Base-by-base conservation (phyloP, 495 filamentous ascomycete genomes). In the Hypoxylon intermedium region DNA sequence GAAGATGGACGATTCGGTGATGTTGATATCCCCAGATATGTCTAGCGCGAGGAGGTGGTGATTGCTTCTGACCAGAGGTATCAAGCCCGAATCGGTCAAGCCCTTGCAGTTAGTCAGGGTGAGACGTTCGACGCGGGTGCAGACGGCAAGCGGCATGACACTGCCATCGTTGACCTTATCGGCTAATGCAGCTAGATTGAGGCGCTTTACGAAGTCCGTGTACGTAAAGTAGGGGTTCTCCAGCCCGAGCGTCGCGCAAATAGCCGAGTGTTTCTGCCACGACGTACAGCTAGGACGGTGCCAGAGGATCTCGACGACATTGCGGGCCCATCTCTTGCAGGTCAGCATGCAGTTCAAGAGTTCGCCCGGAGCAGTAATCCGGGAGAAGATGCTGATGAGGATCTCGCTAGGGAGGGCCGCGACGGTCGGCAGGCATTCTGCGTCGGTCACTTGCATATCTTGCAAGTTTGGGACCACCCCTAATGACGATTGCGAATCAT, bases 231-330 rank as follows among this genome's bases (percentile, higher is more conserved):
- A 93, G 52, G 89, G 87, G 23, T 86, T 72, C 37, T 81, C 70
- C 26, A 85, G 75, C 28, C 86, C 79, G 23, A 97, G 84, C 1
- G 95, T 89, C 13, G 79, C 76, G 62, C 91, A 89, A 63, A 98
- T 92, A 48, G 79, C 86, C 62, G 83, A 78, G 61, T 96, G 83
- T 64, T 89, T 89, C 13, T 80, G 68, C 89, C 92, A 98, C 51
- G 83, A 89, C 57, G 88, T 89, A 76, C 94, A 97, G 21, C 89
- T 84, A 1, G 95, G 94, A 42, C 94, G 84, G 70, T 98, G 93
- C 94, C 94, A 98, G 9, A 98, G 80, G 40, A 97, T 83, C 48
- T 93, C 94, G 24, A 98, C 95, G 43, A 86, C 88, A 69, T 97
- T 97, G 56, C 88, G 81, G 37, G 95, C 89, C 95, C 95, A 99